Evolutionary conservation across 441 rosid species (phyloP).

Genomic region (Erysimum cheiri): DNA sequence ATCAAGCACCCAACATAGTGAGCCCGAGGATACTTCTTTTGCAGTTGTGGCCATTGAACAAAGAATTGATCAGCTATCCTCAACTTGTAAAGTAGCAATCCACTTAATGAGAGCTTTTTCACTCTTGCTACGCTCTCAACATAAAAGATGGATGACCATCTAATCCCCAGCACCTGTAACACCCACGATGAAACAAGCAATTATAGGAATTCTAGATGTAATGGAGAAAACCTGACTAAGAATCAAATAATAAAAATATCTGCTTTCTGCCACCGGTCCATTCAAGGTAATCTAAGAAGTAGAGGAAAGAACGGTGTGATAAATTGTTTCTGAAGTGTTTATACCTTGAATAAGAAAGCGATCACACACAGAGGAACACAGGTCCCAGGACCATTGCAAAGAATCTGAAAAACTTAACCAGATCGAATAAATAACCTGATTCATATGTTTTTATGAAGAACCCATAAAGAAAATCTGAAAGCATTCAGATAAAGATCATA

Average conservation of each 20-base stretch:
- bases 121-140: conserved; percentile 96
- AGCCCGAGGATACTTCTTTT: conserved; percentile 68
- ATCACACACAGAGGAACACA: conserved; percentile 84
- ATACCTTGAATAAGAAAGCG: conserved; percentile 83
- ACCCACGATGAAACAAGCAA: conserved; percentile 16
- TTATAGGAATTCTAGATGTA: neutral
- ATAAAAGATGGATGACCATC: conserved; percentile 83
- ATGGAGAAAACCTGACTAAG: conserved; percentile 10
- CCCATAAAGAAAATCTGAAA: conserved; percentile 13
- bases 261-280: neutral
- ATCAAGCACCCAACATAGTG: conserved; percentile 83
- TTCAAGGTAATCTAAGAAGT: conserved; percentile 1
- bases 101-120: conserved; percentile 80
- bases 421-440: conserved; percentile 15
- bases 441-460: conserved; percentile 16
- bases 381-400: conserved; percentile 96
- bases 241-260: conserved; percentile 3
- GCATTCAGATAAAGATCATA: conserved; percentile 43
- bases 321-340: neutral
- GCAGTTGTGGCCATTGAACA: conserved; percentile 91
- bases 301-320: neutral
- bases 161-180: conserved; percentile 70
- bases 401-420: conserved; percentile 54
- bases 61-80: conserved; percentile 80
- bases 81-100: conserved; percentile 79